Evolutionary conservation across 257 asterid genomes (phyloP).

Genomic region (Nicotiana paniculata): DNA sequence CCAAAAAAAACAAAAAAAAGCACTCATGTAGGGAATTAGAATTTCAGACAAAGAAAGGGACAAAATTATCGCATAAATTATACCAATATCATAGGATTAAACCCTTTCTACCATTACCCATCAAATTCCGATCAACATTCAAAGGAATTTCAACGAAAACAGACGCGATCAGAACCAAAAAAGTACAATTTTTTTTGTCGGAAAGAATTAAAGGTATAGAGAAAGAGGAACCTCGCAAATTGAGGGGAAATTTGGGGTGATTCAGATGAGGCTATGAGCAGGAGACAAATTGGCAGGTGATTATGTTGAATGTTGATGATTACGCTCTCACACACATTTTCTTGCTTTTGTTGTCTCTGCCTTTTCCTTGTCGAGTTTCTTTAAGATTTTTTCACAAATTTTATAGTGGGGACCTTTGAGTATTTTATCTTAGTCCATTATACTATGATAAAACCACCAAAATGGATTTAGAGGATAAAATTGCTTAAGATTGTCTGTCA

Average conservation of each 20-base stretch:
- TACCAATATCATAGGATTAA: background rate
- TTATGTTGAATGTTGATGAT: conserved; percentile 8
- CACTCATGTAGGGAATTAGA: background rate
- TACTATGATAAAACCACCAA: background rate
- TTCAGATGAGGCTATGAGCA: no score
- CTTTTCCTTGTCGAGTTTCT: background rate
- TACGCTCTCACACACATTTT: conserved; percentile 16
- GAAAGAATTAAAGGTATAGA: background rate
- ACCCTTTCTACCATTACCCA: background rate
- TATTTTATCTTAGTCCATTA: background rate
- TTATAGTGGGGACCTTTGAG: background rate
- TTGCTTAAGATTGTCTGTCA: background rate
- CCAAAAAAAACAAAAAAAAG: background rate
- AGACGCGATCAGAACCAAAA: background rate
- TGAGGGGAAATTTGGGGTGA: background rate
- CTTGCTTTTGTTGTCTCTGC: background rate
- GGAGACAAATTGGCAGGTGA: background rate
- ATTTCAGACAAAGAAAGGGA: background rate
- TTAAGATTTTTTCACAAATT: background rate
- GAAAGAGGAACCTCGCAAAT: background rate
- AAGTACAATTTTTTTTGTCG: background rate
- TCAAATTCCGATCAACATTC: background rate
- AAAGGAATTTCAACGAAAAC: background rate
- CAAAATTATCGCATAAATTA: background rate
- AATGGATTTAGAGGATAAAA: background rate